Base-by-base conservation (phyloP, 2,329 filamentous ascomycete species). In the Dothidotthia symphoricarpi region DNA sequence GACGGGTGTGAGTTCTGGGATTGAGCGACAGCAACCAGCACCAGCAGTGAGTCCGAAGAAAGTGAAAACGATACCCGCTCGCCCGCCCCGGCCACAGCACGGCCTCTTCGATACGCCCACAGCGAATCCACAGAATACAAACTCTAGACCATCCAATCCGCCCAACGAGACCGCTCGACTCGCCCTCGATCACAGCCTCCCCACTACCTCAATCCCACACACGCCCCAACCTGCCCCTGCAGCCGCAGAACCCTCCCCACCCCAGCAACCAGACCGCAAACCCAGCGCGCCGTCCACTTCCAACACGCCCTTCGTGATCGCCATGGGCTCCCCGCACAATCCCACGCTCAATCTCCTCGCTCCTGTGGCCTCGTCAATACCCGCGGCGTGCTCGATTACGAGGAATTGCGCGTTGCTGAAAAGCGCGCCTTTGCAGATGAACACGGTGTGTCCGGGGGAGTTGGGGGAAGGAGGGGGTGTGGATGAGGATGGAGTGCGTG, bases 271-370 rank as follows among this genome's bases (percentile, higher is more conserved):
- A 27, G 44, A 54, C 16, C 48, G 50, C 4, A 51, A 50, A 30
- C 24, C 42, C 5, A 61, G 55, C 39, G 45, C 34, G 13, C 39
- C 47, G 7, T 57, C 55, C 7, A 43, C 27, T 10, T 43, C 42
- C 14, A 59, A 41, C 17, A 44, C 57, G 10, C 57, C 63, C 4
- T 61, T 62, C 26, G 53, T 62, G 4, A 59, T 61, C 24, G 52
- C 42, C 10, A 61, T 61, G 54, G 55, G 51, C 15, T 58, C 58
- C 6, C 59, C 58, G 3, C 56, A 61, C 22, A 62, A 62, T 27
- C 57, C 59, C 1, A 53, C 55, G 3, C 48, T 61, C 5, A 22
- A 22, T 9, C 19, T 22, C 5, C 9, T 22, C 5, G 19, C 9
- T 9, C 9, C 19, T 22, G 9, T 9, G 19, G 9, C 19, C 5